phyloP scores from a whole-genome alignment of 495 filamentous ascomycete genomes.

The Amniculicola lignicola region DNA sequence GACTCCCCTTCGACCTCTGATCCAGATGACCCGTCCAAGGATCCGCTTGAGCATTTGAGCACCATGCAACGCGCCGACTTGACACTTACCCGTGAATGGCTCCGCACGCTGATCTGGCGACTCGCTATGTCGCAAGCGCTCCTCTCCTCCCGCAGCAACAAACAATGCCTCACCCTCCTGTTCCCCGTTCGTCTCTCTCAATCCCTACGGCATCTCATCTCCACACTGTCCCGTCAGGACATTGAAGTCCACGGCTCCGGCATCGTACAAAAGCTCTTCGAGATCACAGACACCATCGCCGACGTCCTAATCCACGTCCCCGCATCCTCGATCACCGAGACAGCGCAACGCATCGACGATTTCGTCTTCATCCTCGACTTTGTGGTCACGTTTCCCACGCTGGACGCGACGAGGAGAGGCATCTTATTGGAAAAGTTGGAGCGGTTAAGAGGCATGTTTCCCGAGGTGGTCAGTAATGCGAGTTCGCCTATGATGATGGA shows the following conservation, averaged over 20 bases:
- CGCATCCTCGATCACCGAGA: slow-evolving; percentile 23
- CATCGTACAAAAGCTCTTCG: slow-evolving; percentile 58
- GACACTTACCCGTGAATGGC: slow-evolving; percentile 61
- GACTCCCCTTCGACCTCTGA: too few species aligned
- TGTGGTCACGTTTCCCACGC: slow-evolving; percentile 18
- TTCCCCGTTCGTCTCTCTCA: slow-evolving; percentile 58
- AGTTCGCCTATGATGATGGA: slow-evolving; percentile 10
- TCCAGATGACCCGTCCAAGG: slow-evolving; percentile 22
- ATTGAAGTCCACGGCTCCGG: slow-evolving; percentile 62
- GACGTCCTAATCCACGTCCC: slow-evolving; percentile 48
- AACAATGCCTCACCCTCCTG: slow-evolving; percentile 55
- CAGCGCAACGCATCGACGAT: slow-evolving; percentile 22
- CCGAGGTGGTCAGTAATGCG: slow-evolving; percentile 6
- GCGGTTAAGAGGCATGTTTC: slow-evolving; percentile 18
- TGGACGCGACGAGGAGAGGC: slow-evolving; percentile 10
- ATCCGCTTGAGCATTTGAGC: slow-evolving; percentile 36
- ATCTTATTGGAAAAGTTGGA: slow-evolving; percentile 30
- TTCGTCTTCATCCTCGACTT: slow-evolving; percentile 31
- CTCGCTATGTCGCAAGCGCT: slow-evolving; percentile 55
- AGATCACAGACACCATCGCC: slow-evolving; percentile 54
- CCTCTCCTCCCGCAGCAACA: slow-evolving; percentile 43
- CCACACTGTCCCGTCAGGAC: slow-evolving; percentile 49
- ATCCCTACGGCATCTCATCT: slow-evolving; percentile 53
- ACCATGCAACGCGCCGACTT: slow-evolving; percentile 62
- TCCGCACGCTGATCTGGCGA: slow-evolving; percentile 60